A percentile compares a stretch with the other conserved stretches of the same genome.
Evolutionary conservation across 768 basidiomycete species (phyloP).

Genomic region (Mycena crocata): DNA sequence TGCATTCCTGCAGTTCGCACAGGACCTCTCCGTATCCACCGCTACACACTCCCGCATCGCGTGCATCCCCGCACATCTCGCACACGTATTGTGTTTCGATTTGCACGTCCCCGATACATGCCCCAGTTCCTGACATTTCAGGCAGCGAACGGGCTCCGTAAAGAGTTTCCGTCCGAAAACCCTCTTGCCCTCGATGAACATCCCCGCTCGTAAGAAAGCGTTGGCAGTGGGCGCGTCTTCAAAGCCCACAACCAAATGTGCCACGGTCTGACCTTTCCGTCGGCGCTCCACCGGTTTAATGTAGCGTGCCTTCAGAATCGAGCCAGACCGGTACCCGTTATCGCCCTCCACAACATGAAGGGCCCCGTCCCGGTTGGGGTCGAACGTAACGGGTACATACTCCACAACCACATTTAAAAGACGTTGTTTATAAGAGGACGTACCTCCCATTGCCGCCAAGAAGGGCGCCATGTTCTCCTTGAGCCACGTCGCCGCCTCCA

Average conservation of each 20-base stretch:
- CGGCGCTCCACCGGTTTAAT: constrained; percentile 38
- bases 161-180: constrained; percentile 27
- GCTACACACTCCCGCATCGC: background rate
- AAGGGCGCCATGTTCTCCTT: constrained; percentile 1
- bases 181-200: constrained; percentile 31
- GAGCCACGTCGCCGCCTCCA: background rate
- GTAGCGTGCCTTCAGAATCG: constrained; percentile 34
- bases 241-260: constrained; percentile 27
- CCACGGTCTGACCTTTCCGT: constrained; percentile 25
- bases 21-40: background rate
- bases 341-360: constrained; percentile 26
- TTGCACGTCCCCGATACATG: constrained; percentile 35
- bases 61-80: constrained; percentile 34
- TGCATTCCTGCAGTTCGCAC: background rate
- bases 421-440: constrained; percentile 10
- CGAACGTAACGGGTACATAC: constrained; percentile 37
- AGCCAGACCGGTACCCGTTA: constrained; percentile 8
- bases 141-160: constrained; percentile 29
- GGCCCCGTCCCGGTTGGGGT: background rate
- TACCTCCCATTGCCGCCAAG: constrained; percentile 21
- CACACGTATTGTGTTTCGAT: constrained; percentile 20
- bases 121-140: constrained; percentile 32
- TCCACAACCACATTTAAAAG: constrained; percentile 27
- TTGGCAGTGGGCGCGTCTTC: constrained; percentile 25
- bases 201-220: constrained; percentile 12